Conservation (phyloP, 1,139 yeast genomes). For the Kazachstania sp. region DNA sequence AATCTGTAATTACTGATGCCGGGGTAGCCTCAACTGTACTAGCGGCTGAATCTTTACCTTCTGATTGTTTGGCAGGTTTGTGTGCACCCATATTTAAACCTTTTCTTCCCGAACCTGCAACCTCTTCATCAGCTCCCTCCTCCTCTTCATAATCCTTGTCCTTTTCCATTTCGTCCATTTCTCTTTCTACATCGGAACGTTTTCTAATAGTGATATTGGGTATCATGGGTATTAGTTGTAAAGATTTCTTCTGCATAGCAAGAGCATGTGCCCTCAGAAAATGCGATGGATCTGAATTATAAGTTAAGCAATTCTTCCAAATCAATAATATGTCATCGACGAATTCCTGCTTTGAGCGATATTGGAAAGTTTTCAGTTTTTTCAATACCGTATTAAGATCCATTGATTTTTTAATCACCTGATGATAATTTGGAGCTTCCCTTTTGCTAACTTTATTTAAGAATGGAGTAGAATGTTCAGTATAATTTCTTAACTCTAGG, state of each 20-base stretch:
- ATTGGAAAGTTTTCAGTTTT: constrained; percentile 72
- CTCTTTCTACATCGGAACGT: constrained; percentile 80
- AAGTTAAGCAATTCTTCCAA: constrained; percentile 89
- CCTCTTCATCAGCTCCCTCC: constrained; percentile 20
- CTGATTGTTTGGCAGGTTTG: constrained; percentile 17
- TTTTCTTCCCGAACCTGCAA: constrained; percentile 30
- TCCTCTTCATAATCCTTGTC: constrained; percentile 24
- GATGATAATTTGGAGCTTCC: constrained; percentile 94
- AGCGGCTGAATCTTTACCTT: not conserved
- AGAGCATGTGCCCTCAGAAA: constrained; percentile 84
- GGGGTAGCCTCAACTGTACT: not conserved
- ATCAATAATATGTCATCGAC: constrained; percentile 90
- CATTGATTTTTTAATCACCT: constrained; percentile 89
- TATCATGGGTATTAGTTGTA: constrained; percentile 66
- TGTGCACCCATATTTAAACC: constrained; percentile 32
- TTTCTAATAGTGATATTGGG: constrained; percentile 81
- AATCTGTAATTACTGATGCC: constrained; percentile 4
- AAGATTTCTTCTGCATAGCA: constrained; percentile 90
- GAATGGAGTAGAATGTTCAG: constrained; percentile 96
- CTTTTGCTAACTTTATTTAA: constrained; percentile 89
- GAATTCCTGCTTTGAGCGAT: constrained; percentile 76
- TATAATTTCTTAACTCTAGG: constrained; percentile 76
- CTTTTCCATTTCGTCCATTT: constrained; percentile 44
- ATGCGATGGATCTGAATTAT: constrained; percentile 93
- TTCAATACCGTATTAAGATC: constrained; percentile 91